Conservation (phyloP, 169 alveolate genomes). For the Neospora caninum region DNA sequence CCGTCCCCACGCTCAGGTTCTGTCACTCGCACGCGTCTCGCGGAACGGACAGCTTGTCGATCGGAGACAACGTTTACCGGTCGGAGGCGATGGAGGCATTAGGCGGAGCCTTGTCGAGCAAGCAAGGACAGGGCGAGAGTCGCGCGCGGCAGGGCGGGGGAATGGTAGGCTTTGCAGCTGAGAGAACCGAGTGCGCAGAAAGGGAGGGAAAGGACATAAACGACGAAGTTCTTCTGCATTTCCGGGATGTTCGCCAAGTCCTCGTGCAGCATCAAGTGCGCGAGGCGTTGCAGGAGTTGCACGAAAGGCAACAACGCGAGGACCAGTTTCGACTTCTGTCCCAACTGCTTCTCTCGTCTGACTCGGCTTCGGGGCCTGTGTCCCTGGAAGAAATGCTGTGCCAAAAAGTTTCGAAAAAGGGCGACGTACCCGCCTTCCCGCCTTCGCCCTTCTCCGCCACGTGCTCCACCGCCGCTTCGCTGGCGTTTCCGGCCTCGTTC, state of each 20-base stretch:
- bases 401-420: not conserved
- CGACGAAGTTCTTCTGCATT: not conserved
- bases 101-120: not conserved
- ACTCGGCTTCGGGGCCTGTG: not conserved
- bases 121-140: not conserved
- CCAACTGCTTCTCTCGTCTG: not conserved
- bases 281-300: not conserved
- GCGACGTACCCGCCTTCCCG: not conserved
- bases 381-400: not conserved
- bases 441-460: not conserved
- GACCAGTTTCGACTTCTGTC: not conserved
- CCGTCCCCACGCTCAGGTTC: too few species aligned
- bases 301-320: not conserved
- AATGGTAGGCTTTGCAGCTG: not conserved
- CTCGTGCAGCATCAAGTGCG: not conserved
- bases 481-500: not conserved
- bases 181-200: not conserved
- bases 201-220: not conserved
- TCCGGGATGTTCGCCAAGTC: slow-evolving; percentile 6
- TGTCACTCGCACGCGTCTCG: too few species aligned
- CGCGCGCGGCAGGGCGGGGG: not conserved
- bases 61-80: too few species aligned
- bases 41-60: too few species aligned
- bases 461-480: not conserved
- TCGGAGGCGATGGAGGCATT: too few species aligned